These are phyloP conservation scores for Gnomoniopsis sp. DNA, from an alignment of 2,329 filamentous ascomycete genomes.

Conservation along the genomic window DNA sequence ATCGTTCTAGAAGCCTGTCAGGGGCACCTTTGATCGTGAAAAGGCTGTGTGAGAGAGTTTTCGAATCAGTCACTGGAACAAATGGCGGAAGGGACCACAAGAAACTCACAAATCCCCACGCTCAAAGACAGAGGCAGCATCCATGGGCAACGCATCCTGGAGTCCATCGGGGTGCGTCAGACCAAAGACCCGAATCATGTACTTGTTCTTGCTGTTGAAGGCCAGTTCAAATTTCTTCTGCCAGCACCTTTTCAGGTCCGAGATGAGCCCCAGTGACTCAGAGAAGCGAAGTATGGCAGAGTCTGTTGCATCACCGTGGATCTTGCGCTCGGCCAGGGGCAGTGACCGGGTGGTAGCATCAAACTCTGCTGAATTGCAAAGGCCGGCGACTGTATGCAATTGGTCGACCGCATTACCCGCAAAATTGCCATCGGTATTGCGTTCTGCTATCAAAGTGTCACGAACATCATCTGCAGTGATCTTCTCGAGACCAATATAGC, in stretches of 20 bases:
- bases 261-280: conserved; percentile 59
- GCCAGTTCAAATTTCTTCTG: conserved; percentile 64
- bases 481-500: conserved; percentile 51
- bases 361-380: conserved; percentile 76
- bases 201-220: conserved; percentile 84
- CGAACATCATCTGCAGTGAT: conserved; percentile 50
- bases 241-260: conserved; percentile 60
- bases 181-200: conserved; percentile 65
- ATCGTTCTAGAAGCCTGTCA: conserved; percentile 66
- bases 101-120: conserved; percentile 34
- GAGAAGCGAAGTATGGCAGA: conserved; percentile 71
- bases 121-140: conserved; percentile 32
- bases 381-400: conserved; percentile 57
- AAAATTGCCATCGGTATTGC: conserved; percentile 22
- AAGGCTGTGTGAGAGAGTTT: conserved; percentile 32
- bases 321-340: conserved; percentile 58
- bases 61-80: too few species aligned
- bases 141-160: conserved; percentile 33
- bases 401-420: conserved; percentile 49
- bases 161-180: conserved; percentile 37
- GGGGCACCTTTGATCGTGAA: conserved; percentile 79
- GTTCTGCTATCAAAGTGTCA: conserved; percentile 31
- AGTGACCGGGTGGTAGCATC: conserved; percentile 60
- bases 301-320: conserved; percentile 75
- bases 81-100: not conserved